Base-by-base conservation (phyloP, 2,329 filamentous ascomycete genomes). In the Aspergillus sp. region DNA sequence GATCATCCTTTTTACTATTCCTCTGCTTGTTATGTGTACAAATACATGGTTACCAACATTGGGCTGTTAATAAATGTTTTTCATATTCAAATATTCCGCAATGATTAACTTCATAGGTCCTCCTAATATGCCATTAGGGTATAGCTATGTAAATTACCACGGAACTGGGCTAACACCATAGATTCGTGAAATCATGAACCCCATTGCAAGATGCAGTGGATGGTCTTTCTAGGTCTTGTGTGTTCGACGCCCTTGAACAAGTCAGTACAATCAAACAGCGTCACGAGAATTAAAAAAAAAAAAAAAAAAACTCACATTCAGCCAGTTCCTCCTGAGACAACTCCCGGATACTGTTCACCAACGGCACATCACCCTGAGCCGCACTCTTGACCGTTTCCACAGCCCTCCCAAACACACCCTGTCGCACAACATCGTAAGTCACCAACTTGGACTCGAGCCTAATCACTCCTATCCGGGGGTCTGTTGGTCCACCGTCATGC, bases 401-500 rank as follows among this genome's bases (percentile, higher is more conserved):
- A 2, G 79, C 76, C 19, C 82, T 75, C 5, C 82, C 77, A 10
- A 93, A 45, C 1, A 83, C 61, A 37, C 80, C 86, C 63, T 80
- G 83, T 46, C 75, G 72, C 27, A 74, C 73, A 33, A 88, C 65
- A 5, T 85, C 78, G 59, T 93, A 93, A 4, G 86, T 88, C 2
- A 81, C 83, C 1, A 86, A 85, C 53, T 77, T 75, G 11, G 83
- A 78, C 71, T 83, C 82, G 49, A 95, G 82, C 44, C 82, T 83
- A 57, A 95, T 95, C 50, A 95, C 69, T 33, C 82, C 87, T 52
- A 95, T 88, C 19, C 90, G 77, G 9, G 90, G 89, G 59, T 95
- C 90, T 1, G 88, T 79, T 48, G 84, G 83, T 2, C 86, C 83
- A 27, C 89, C 90, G 53, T 95, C 86, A 61, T 95, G 90, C 45